phyloP scores from a whole-genome alignment of 1,139 yeast species.

The Pichia sp. region DNA sequence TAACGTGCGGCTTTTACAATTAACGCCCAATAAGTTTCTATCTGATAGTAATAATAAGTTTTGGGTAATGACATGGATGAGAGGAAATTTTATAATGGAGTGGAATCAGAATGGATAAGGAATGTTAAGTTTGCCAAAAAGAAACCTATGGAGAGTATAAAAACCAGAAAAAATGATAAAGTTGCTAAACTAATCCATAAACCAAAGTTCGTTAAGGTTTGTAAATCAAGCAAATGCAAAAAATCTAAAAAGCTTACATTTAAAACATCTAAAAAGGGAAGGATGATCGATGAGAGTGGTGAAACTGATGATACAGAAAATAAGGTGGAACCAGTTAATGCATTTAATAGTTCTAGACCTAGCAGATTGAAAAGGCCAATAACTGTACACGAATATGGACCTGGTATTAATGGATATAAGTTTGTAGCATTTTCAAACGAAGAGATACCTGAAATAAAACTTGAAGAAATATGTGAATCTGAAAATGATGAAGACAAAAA shows the following conservation, averaged over 20 bases:
- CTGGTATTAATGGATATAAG: conserved; percentile 31
- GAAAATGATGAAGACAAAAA: neutral
- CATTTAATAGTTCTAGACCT: neutral
- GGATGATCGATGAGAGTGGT: too few species aligned
- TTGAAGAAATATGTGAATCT: neutral
- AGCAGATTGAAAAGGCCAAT: neutral
- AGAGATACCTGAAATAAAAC: conserved; percentile 6
- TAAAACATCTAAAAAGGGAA: neutral
- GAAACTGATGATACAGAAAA: neutral
- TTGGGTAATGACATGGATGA: neutral
- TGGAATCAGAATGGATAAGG: neutral
- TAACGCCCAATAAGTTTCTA: neutral
- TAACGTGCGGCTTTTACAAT: too few species aligned
- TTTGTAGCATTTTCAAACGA: conserved; percentile 21
- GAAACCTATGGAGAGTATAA: too few species aligned
- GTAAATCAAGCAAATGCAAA: neutral
- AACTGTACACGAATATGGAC: conserved; percentile 30
- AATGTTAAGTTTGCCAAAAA: neutral
- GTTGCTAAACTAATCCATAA: neutral
- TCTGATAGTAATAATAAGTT: neutral
- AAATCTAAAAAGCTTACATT: neutral
- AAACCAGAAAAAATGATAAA: too few species aligned
- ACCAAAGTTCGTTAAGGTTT: neutral
- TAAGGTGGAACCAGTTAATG: too few species aligned
- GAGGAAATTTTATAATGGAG: neutral